Evolutionary conservation across 78 protist genomes (phyloP).

Genomic region (Dictyostelium brefeldianum): DNA sequence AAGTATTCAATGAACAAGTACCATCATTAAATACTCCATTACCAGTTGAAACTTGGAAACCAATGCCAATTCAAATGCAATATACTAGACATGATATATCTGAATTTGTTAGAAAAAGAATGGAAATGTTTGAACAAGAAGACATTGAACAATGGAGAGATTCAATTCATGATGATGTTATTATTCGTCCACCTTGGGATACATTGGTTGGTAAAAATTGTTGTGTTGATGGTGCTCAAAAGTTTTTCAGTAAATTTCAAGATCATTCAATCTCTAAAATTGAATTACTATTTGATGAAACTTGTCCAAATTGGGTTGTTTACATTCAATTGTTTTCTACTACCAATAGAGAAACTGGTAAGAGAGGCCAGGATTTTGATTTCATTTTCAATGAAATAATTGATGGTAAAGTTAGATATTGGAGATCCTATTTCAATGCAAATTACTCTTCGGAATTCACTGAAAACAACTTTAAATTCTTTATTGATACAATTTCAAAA

Average conservation of each 20-base stretch:
- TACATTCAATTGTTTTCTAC: conserved; percentile 51
- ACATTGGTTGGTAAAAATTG: not conserved
- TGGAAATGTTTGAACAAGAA: not conserved
- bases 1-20: not conserved
- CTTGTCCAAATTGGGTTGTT: conserved; percentile 18
- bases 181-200: conserved; percentile 48
- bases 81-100: not conserved
- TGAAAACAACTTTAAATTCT: conserved; percentile 11
- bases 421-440: conserved; percentile 50
- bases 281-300: conserved; percentile 46
- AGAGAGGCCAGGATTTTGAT: conserved; percentile 57
- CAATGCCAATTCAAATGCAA: not conserved
- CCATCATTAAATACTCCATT: not conserved
- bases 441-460: not conserved
- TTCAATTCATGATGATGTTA: not conserved
- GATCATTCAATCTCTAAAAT: not conserved
- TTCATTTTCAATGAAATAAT: conserved; percentile 4
- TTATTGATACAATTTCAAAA: conserved; percentile 9
- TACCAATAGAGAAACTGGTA: conserved; percentile 15
- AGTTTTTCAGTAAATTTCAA: conserved; percentile 6
- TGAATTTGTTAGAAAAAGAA: conserved; percentile 4
- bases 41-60: conserved; percentile 11
- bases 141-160: conserved; percentile 2
- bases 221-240: conserved; percentile 1
- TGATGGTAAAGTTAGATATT: conserved; percentile 31